A percentile compares a stretch with the other conserved stretches of the same genome.
Evolutionary conservation across 129 eudicot species (phyloP).

Genomic region (Flaveria sonorensis): DNA sequence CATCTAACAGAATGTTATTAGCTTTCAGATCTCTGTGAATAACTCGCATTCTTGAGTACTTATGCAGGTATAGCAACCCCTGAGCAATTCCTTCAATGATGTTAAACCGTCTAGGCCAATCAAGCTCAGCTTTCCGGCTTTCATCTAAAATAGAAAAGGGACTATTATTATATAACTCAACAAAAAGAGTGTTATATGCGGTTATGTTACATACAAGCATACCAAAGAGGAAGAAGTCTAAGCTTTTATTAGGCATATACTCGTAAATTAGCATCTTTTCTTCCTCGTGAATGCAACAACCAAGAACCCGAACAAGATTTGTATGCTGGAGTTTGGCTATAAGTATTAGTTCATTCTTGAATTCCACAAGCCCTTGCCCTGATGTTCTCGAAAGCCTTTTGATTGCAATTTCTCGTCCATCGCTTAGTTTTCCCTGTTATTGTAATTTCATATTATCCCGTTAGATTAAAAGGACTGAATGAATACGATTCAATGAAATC

Average conservation of each 20-base stretch:
- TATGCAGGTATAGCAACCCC: slow-evolving; percentile 60
- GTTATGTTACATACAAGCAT: not conserved
- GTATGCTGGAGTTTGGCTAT: slow-evolving; percentile 51
- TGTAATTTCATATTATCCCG: not conserved
- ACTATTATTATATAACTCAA: not conserved
- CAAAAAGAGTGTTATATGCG: not conserved
- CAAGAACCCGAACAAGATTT: slow-evolving; percentile 52
- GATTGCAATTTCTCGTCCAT: slow-evolving; percentile 43
- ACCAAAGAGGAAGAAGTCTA: slow-evolving; percentile 37
- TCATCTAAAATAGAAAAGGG: not conserved
- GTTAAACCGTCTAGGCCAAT: slow-evolving; percentile 15
- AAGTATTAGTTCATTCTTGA: slow-evolving; percentile 45
- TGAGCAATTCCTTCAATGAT: slow-evolving; percentile 50
- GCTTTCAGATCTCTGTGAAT: slow-evolving; percentile 70
- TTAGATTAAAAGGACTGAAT: not conserved
- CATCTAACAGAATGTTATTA: slow-evolving; percentile 15
- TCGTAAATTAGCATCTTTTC: slow-evolving; percentile 52
- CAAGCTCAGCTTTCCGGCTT: not conserved
- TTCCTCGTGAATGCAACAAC: slow-evolving; percentile 45
- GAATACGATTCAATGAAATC: not conserved
- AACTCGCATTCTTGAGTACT: slow-evolving; percentile 57
- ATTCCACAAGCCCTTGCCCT: slow-evolving; percentile 49
- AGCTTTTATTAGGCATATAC: slow-evolving; percentile 50
- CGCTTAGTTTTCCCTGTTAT: slow-evolving; percentile 24
- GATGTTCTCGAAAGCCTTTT: slow-evolving; percentile 49